phyloP scores from a whole-genome alignment of 306 rosid species.

The Trifolium dubium region DNA sequence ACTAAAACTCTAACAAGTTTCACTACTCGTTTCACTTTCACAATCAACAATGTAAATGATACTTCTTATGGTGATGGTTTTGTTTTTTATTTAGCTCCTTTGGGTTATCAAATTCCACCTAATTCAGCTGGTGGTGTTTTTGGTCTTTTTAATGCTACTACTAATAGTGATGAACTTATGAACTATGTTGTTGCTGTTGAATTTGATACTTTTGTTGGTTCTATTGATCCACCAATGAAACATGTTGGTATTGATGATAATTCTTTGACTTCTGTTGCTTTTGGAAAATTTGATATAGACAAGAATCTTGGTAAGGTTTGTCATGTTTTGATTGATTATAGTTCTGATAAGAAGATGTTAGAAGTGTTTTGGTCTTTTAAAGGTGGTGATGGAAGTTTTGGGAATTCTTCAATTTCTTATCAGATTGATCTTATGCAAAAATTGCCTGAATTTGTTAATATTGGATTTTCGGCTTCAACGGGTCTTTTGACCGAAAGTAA shows the following conservation, averaged over 20 bases:
- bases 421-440: constrained; percentile 33
- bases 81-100: constrained; percentile 33
- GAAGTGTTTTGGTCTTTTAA: constrained; percentile 40
- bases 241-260: constrained; percentile 47
- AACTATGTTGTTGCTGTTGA: constrained; percentile 44
- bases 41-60: background rate
- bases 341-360: constrained; percentile 19
- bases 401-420: background rate
- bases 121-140: constrained; percentile 48
- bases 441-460: constrained; percentile 40
- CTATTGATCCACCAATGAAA: constrained; percentile 36
- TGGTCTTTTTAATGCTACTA: constrained; percentile 45
- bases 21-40: constrained; percentile 41
- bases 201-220: constrained; percentile 39
- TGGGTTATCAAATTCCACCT: constrained; percentile 39
- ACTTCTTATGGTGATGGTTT: constrained; percentile 32
- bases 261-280: constrained; percentile 5
- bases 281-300: constrained; percentile 36
- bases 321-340: constrained; percentile 23
- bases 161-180: constrained; percentile 27
- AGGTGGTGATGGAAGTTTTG: background rate
- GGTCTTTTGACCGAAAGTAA: constrained; percentile 28
- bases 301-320: constrained; percentile 31
- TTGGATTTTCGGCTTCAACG: constrained; percentile 51
- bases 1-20: constrained; percentile 21